phyloP scores from a whole-genome alignment of 768 basidiomycete genomes.

The Lentinula guzmanii region DNA sequence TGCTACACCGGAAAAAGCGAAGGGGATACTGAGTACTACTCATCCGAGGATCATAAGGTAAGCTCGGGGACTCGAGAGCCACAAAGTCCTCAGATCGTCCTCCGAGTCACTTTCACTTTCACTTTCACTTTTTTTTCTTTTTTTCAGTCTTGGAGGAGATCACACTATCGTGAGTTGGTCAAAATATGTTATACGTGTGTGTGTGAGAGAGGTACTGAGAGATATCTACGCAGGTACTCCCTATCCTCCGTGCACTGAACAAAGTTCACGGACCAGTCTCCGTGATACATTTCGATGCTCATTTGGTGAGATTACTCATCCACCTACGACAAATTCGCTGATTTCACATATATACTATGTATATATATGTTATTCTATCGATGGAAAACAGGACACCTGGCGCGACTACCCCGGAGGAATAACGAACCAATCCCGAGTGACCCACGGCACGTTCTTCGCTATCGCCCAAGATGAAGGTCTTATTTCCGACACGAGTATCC shows the following conservation, averaged over 20 bases:
- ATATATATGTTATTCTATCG: constrained; percentile 28
- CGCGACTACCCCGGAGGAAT: constrained; percentile 48
- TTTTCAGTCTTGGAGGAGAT: constrained; percentile 70
- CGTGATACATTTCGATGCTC: constrained; percentile 80
- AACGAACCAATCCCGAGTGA: constrained; percentile 61
- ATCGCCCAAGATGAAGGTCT: constrained; percentile 74
- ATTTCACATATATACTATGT: not conserved
- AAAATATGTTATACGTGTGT: not conserved
- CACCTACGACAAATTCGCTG: not conserved
- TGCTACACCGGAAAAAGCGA: constrained; percentile 19
- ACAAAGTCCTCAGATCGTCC: not conserved
- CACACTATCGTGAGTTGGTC: constrained; percentile 66
- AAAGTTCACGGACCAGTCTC: constrained; percentile 77
- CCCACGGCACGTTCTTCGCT: constrained; percentile 85
- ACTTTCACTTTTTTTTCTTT: not conserved
- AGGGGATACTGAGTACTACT: not conserved
- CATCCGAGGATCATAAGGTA: constrained; percentile 74
- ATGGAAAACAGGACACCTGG: constrained; percentile 52
- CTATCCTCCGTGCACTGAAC: constrained; percentile 75
- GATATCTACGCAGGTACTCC: constrained; percentile 51
- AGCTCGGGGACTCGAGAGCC: not conserved
- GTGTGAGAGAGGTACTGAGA: not conserved
- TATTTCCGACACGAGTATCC: constrained; percentile 71
- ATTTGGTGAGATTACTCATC: constrained; percentile 24
- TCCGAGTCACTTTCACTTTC: not conserved